Evolutionary conservation across 768 basidiomycete genomes (phyloP).

Genomic region (Macrolepiota albuminosa): DNA sequence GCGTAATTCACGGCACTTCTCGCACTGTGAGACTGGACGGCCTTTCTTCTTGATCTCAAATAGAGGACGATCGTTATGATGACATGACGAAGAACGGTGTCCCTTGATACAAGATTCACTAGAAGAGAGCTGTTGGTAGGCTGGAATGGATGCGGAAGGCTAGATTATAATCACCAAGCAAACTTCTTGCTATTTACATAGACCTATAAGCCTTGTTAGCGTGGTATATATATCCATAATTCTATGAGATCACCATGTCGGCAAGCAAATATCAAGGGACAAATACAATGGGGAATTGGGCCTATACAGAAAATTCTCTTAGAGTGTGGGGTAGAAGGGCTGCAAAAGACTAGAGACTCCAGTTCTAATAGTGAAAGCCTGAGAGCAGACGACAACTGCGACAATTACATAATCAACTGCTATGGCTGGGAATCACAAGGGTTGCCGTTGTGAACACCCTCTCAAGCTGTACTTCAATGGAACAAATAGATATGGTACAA

Average conservation of each 20-base stretch:
- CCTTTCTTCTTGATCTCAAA: conserved; percentile 95
- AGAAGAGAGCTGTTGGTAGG: conserved; percentile 2
- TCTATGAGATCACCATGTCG: conserved; percentile 10
- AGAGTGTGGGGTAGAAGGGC: background rate
- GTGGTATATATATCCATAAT: background rate
- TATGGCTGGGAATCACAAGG: background rate
- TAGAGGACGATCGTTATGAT: conserved; percentile 83
- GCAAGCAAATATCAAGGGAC: background rate
- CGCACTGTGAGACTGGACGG: conserved; percentile 86
- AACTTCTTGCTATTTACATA: conserved; percentile 71
- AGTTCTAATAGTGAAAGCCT: background rate
- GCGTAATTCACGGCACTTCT: conserved; percentile 75
- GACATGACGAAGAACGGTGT: conserved; percentile 85
- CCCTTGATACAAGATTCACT: conserved; percentile 95
- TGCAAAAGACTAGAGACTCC: background rate
- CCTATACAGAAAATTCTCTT: background rate
- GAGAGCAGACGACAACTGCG: background rate
- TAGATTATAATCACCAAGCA: conserved; percentile 55
- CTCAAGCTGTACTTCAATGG: background rate
- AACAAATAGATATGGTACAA: background rate
- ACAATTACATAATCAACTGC: background rate
- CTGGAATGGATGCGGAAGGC: background rate
- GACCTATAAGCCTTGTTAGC: conserved; percentile 38
- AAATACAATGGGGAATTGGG: background rate
- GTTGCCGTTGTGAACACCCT: too few species aligned